A percentile compares a stretch with the other conserved stretches of the same genome.
phyloP scores from a whole-genome alignment of 83 land plant genomes.

The Thuja plicata region DNA sequence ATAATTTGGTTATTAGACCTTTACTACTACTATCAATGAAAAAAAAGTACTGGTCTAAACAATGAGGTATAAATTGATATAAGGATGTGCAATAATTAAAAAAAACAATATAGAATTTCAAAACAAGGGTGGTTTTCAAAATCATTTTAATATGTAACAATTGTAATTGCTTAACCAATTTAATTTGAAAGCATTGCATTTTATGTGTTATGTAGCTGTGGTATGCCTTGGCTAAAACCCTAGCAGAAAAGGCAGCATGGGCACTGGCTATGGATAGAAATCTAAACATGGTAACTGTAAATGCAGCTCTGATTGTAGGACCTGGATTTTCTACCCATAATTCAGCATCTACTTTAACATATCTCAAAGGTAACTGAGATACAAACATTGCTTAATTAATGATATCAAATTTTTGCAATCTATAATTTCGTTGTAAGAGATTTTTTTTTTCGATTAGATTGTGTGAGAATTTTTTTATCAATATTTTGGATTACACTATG shows the following conservation, averaged over 20 bases:
- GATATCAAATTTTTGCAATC: too few species aligned
- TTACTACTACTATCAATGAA: too few species aligned
- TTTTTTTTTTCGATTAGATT: too few species aligned
- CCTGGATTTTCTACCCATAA: constrained; percentile 33
- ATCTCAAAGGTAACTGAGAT: constrained; percentile 35
- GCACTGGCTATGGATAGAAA: constrained; percentile 63
- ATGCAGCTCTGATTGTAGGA: constrained; percentile 55
- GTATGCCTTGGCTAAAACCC: constrained; percentile 68
- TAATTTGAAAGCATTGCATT: background rate
- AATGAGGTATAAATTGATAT: too few species aligned
- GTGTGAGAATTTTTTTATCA: too few species aligned
- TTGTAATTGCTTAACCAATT: background rate
- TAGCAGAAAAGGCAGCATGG: constrained; percentile 76
- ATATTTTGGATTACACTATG: too few species aligned
- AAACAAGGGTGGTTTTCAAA: background rate
- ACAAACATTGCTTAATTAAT: background rate
- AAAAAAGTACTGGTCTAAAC: too few species aligned
- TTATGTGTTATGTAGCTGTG: constrained; percentile 46
- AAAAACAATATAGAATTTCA: too few species aligned
- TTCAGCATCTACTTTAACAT: constrained; percentile 38
- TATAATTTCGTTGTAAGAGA: too few species aligned
- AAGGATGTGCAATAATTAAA: too few species aligned
- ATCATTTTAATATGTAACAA: background rate
- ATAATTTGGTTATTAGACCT: too few species aligned
- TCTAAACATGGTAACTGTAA: constrained; percentile 64